Evolutionary conservation across 2,329 filamentous ascomycete genomes (phyloP).

Genomic region (Huntiella moniliformis): DNA sequence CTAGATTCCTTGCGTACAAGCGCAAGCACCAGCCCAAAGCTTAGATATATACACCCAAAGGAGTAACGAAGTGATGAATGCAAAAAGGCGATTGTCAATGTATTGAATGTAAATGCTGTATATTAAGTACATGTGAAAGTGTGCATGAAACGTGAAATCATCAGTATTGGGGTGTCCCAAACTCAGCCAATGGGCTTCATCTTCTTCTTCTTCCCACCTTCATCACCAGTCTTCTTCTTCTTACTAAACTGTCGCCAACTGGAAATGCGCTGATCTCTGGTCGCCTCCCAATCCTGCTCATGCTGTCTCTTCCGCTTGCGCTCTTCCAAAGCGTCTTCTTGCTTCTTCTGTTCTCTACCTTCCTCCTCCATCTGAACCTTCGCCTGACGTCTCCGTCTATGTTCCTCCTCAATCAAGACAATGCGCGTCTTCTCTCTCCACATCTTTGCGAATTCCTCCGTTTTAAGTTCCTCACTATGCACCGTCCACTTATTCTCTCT

Average conservation of each 20-base stretch:
- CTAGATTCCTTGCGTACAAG: constrained; percentile 46
- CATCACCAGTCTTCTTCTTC: constrained; percentile 33
- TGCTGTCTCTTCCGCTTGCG: constrained; percentile 77
- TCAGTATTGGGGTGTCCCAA: neutral
- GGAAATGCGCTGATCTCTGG: constrained; percentile 72
- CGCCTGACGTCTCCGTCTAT: constrained; percentile 62
- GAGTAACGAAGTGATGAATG: neutral
- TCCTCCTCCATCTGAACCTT: constrained; percentile 96
- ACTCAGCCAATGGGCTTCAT: constrained; percentile 40
- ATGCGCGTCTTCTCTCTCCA: constrained; percentile 83
- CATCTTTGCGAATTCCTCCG: constrained; percentile 59
- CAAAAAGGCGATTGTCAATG: neutral
- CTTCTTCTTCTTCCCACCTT: constrained; percentile 48
- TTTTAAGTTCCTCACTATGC: constrained; percentile 72
- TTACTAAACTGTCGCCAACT: constrained; percentile 91
- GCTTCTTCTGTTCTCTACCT: constrained; percentile 67
- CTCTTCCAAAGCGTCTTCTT: constrained; percentile 66
- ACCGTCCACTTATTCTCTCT: constrained; percentile 85
- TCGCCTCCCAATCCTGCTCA: constrained; percentile 90
- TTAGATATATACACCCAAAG: constrained; percentile 9
- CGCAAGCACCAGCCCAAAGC: constrained; percentile 31
- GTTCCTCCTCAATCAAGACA: constrained; percentile 85
- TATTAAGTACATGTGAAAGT: neutral
- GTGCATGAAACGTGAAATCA: neutral
- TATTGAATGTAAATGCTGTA: neutral